Evolutionary conservation across 179 eudicot species (phyloP).

Genomic region (Spergularia azorica): DNA sequence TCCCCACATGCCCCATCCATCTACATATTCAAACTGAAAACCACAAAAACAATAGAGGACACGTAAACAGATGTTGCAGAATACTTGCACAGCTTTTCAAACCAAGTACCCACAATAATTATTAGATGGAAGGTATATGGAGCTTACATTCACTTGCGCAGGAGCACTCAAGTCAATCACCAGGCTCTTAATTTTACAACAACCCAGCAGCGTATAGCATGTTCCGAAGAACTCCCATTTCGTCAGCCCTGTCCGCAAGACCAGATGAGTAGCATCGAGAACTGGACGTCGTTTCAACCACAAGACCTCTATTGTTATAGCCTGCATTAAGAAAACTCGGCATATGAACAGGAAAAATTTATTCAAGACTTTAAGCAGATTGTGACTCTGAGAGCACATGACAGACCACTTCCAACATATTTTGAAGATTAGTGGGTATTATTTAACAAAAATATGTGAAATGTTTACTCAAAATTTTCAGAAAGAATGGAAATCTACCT

Average conservation of each 20-base stretch:
- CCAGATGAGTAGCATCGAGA: conserved; percentile 18
- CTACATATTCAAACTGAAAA: not conserved
- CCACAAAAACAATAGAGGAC: not conserved
- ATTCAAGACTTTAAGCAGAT: not conserved
- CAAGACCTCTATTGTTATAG: conserved; percentile 13
- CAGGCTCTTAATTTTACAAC: conserved; percentile 14
- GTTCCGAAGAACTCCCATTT: conserved; percentile 23
- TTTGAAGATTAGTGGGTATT: not conserved
- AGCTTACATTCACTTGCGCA: conserved; percentile 13
- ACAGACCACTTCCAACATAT: too few species aligned
- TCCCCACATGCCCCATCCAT: not conserved
- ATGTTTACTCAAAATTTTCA: not conserved
- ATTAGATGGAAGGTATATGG: not conserved
- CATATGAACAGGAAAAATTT: not conserved
- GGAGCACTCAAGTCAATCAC: conserved; percentile 17
- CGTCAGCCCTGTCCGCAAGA: conserved; percentile 14
- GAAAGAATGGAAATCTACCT: conserved; percentile 15
- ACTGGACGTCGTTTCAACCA: not conserved
- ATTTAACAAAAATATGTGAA: not conserved
- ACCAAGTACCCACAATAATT: too few species aligned
- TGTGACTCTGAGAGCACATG: too few species aligned
- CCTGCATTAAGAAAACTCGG: not conserved
- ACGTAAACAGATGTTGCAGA: not conserved
- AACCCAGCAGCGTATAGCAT: conserved; percentile 21
- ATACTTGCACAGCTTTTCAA: not conserved